Evolutionary conservation across 2,329 filamentous ascomycete genomes (phyloP), one percentile per base, ranked within the genome.

Genomic region (Westerdykella sp.): DNA sequence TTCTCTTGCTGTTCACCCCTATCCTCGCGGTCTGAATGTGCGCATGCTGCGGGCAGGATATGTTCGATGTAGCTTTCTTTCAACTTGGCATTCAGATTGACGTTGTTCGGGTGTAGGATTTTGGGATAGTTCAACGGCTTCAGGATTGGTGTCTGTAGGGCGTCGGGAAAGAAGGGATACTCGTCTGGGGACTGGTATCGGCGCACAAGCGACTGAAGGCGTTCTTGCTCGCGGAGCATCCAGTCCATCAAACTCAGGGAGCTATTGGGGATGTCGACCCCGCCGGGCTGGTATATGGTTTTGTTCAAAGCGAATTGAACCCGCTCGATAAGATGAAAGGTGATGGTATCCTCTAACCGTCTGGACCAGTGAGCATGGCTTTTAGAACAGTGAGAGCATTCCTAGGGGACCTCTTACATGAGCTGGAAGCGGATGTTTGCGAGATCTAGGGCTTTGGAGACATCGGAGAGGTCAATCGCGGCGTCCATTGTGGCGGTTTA

Each of bases 121-220:
- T 77, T 75, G 11, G 93, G 93, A 72, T 98, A 98, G 63, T 86
- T 69, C 54, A 98, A 77, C 7, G 89, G 85, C 55, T 85, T 83
- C n/a, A 98, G 79, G 48, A 98, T 86, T 21, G 91, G 87, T 43
- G 77, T 74, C 59, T 87, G 80, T 34, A 96, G 74, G 9, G 80
- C 83, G 23, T 85, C 78, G 1, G 89, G 87, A 73, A 96, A 98
- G 80, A 97, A 98, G 16, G 93, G 87, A 68, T 95, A 91, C 71
- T 98, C 93, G 74, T 98, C 93, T 32, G 93, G 93, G 0, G 88
- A 88, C 67, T 98, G 84, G 75, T 89, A 98, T 64, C 93, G 88
- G 54, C 93, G 88, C 55, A 98, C 90, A 41, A 88, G 80, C 12
- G 90, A 95, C 66, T 98, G 91, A 5, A 97, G 74, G 49, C 81